These are phyloP conservation scores for Murraya paniculata DNA, from an alignment of 345 rosid genomes.

Conservation along the genomic window DNA sequence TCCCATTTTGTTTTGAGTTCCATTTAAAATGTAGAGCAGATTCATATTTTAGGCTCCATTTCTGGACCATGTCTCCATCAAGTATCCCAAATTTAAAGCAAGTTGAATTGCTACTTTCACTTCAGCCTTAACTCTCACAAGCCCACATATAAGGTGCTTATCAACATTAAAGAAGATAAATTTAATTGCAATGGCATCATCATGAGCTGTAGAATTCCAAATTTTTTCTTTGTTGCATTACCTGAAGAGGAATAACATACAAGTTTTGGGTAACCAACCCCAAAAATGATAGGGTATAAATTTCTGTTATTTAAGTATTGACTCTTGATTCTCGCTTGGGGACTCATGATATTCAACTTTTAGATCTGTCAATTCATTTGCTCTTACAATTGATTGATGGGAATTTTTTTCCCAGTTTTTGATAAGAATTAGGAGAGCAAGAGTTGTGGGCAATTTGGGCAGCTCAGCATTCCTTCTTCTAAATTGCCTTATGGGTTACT, in stretches of 20 bases:
- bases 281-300: too few species aligned
- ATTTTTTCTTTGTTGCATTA: not conserved
- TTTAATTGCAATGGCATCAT: slow-evolving; percentile 2
- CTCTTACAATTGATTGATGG: not conserved
- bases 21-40: not conserved
- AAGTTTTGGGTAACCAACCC: not conserved
- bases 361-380: not conserved
- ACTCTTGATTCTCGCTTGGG: not conserved
- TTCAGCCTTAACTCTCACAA: not conserved
- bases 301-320: not conserved
- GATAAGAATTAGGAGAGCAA: too few species aligned
- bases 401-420: too few species aligned
- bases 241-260: not conserved
- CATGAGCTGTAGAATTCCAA: not conserved
- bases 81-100: not conserved
- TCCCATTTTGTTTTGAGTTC: not conserved
- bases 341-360: not conserved
- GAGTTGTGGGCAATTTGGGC: not conserved
- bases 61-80: not conserved
- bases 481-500: not conserved
- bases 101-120: not conserved
- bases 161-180: not conserved
- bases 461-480: not conserved
- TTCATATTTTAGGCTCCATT: too few species aligned
- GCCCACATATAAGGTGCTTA: not conserved